Base-by-base conservation (phyloP, 768 basidiomycete species). In the Sporobolomyces pararoseus region DNA sequence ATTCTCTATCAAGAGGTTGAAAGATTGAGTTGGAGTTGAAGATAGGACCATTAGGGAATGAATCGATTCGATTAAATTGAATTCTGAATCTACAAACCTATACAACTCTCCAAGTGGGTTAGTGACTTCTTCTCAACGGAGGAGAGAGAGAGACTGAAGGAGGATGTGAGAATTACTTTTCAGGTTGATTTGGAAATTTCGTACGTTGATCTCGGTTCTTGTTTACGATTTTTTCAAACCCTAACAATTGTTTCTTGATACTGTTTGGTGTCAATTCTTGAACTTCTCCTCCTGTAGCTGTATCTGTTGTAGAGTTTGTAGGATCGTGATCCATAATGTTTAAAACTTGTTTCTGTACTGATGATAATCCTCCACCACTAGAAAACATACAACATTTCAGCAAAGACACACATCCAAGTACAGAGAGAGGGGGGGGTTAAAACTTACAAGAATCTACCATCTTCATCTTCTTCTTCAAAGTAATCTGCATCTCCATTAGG, bases 11-110 rank as follows among this genome's bases (percentile, higher is more conserved):
- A 98, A 83, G 78, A 98, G 93, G 29, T 92, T 88, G 78, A 96
- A 99, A 68, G 92, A 89, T 27, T 90, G 78, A 10, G 83, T 82
- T 0, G 94, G 89, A 5, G 84, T 85, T 77, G 96, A 92, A 1
- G 95, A 89, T 27, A 99, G 83, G 7, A 93, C 88, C n/a, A 96
- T 83, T 53, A 99, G 80, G 1, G 86, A 84, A 79, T 95, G 94
- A 63, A 98, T 85, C 12, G 92, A 86, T 64, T 83, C 82, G 77
- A 98, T 93, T 9, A 99, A 85, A 77, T 96, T 92, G 31, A 91
- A 90, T 82, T 99, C 96, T 1, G 96, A 98, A 79, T 98, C 96
- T 75, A 99, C 97, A 83, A 98, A 99, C 80, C 95, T 98, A 54
- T 32, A 68, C 17, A n/a, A 49, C 14, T 53, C 25, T 53, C 31